These are phyloP conservation scores for Conticribra weissflogii DNA, from an alignment of 108 stramenopile genomes.

Conservation along the genomic window DNA sequence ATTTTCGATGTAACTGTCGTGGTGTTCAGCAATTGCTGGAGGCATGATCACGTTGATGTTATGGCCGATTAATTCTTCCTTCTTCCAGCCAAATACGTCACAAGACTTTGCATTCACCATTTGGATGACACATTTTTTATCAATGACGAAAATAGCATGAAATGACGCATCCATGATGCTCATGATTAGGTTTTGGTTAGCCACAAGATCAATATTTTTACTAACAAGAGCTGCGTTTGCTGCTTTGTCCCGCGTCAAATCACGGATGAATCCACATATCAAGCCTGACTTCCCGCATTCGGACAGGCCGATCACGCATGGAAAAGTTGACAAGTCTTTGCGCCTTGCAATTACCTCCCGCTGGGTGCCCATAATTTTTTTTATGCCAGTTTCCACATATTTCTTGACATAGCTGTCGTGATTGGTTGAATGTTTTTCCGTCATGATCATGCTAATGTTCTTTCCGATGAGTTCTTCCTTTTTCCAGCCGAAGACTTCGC, in stretches of 20 bases:
- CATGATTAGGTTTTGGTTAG: too few species aligned
- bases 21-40: constrained; percentile 10
- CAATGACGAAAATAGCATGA: constrained; percentile 32
- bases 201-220: too few species aligned
- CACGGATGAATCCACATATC: constrained; percentile 55
- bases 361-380: constrained; percentile 26
- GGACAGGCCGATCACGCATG: constrained; percentile 41
- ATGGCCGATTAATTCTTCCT: constrained; percentile 27
- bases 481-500: constrained; percentile 33
- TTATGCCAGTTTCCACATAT: constrained; percentile 22
- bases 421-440: constrained; percentile 11
- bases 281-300: constrained; percentile 34
- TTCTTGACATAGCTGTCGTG: constrained; percentile 34
- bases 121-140: constrained; percentile 13
- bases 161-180: constrained; percentile 25
- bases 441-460: constrained; percentile 30
- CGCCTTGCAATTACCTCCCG: constrained; percentile 27
- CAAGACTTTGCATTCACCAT: constrained; percentile 23
- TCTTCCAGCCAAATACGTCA: constrained; percentile 33
- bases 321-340: constrained; percentile 44
- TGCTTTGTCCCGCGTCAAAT: constrained; percentile 35
- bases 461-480: constrained; percentile 23
- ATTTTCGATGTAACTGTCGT: constrained; percentile 32
- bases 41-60: constrained; percentile 31
- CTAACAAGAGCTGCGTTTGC: constrained; percentile 2